phyloP scores from a whole-genome alignment of 2,329 filamentous ascomycete genomes.

The Fusarium lyarnte region DNA sequence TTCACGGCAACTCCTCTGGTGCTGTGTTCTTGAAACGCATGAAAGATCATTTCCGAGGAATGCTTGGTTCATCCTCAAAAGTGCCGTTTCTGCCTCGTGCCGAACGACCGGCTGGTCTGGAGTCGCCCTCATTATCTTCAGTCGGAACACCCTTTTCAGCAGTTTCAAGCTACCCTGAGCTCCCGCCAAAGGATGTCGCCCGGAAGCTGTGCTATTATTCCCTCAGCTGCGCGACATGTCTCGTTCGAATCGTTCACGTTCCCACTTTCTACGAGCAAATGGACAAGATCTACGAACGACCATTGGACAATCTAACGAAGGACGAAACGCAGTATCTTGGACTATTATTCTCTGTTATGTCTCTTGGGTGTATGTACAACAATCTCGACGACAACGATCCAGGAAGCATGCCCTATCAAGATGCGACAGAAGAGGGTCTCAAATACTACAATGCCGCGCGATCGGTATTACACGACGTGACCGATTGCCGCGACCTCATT shows the following conservation, averaged over 20 bases:
- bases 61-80: conserved; percentile 73
- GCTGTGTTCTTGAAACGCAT: conserved; percentile 88
- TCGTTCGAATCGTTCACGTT: conserved; percentile 78
- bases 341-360: conserved; percentile 75
- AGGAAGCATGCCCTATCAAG: conserved; percentile 58
- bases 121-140: conserved; percentile 72
- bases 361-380: conserved; percentile 77
- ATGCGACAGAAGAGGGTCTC: conserved; percentile 67
- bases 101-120: conserved; percentile 65
- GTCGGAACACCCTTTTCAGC: conserved; percentile 70
- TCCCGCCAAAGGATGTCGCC: conserved; percentile 72
- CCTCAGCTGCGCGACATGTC: conserved; percentile 65
- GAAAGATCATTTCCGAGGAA: conserved; percentile 84
- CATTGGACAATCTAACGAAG: conserved; percentile 68
- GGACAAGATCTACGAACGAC: conserved; percentile 78
- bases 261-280: conserved; percentile 83
- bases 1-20: conserved; percentile 92
- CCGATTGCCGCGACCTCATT: conserved; percentile 76
- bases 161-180: conserved; percentile 66
- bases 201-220: conserved; percentile 64
- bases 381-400: conserved; percentile 64
- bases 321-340: conserved; percentile 76
- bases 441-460: conserved; percentile 79
- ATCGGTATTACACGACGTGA: conserved; percentile 70
- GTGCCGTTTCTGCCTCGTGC: conserved; percentile 66